Percentiles rank a stretch among this genome's conserved stretches.
These are phyloP conservation scores for Cyclocybe cylindracea DNA, from an alignment of 768 basidiomycete genomes.

Conservation along the genomic window DNA sequence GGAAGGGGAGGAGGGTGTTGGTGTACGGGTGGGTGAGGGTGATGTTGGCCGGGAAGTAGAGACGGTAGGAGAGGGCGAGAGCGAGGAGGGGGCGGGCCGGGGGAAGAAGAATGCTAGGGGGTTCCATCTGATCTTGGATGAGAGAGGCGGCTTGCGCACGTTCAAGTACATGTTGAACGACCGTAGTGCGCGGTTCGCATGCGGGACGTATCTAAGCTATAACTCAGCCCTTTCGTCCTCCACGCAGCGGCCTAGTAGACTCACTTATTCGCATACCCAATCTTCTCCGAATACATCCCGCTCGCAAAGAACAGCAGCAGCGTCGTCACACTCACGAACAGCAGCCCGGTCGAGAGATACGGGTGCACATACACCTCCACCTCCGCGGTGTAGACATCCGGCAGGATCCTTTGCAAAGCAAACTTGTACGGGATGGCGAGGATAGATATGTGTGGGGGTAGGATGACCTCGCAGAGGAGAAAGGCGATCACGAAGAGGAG, in stretches of 20 bases:
- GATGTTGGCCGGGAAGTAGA: constrained; percentile 33
- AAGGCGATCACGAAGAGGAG: constrained; percentile 69
- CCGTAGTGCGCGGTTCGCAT: constrained; percentile 89
- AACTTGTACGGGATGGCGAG: constrained; percentile 62
- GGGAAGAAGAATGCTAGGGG: constrained; percentile 62
- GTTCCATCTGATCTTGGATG: constrained; percentile 57
- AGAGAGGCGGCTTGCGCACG: constrained; percentile 77
- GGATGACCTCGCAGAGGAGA: constrained; percentile 72
- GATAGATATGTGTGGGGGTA: constrained; percentile 63
- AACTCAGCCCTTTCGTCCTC: too few relatives aligned
- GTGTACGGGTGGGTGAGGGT: constrained; percentile 34
- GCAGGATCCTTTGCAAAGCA: constrained; percentile 50
- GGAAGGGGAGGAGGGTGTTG: too few relatives aligned
- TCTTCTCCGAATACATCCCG: constrained; percentile 95
- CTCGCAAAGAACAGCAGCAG: constrained; percentile 94
- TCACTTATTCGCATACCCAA: constrained; percentile 93
- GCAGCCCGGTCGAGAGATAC: constrained; percentile 75
- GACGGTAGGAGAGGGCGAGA: constrained; percentile 23
- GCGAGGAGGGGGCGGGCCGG: constrained; percentile 32
- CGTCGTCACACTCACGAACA: constrained; percentile 89
- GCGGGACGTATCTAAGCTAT: constrained; percentile 82
- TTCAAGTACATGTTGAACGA: constrained; percentile 98
- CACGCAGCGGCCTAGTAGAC: too few relatives aligned
- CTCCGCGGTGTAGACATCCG: constrained; percentile 47
- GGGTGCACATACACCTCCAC: constrained; percentile 56